phyloP scores from a whole-genome alignment of 129 eudicot genomes.

The Lactuca saligna region DNA sequence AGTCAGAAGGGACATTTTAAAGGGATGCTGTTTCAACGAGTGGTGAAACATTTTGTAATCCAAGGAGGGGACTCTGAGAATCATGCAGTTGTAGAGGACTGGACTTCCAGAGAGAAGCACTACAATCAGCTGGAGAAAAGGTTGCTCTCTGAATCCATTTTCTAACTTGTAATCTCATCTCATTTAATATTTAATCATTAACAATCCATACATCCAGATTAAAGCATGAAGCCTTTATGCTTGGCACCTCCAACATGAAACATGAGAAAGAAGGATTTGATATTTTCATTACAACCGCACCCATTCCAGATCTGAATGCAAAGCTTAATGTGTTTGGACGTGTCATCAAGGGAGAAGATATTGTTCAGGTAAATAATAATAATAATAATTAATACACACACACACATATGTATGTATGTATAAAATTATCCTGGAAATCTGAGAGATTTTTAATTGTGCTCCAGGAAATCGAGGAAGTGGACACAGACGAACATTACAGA shows the following conservation, averaged over 20 bases:
- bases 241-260: constrained; percentile 79
- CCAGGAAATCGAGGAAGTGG: too few species aligned
- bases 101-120: constrained; percentile 92
- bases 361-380: constrained; percentile 67
- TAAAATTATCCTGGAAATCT: neutral
- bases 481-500: too few species aligned
- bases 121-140: constrained; percentile 84
- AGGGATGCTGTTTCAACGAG: constrained; percentile 89
- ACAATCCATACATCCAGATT: constrained; percentile 37
- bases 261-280: constrained; percentile 62
- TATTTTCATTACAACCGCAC: constrained; percentile 88
- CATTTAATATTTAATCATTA: neutral
- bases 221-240: constrained; percentile 98
- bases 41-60: constrained; percentile 83
- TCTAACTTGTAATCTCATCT: neutral
- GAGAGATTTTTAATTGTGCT: neutral
- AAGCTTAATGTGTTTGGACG: constrained; percentile 89
- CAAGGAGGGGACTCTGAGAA: constrained; percentile 75
- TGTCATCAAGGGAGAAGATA: constrained; percentile 84
- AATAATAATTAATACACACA: too few species aligned
- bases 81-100: constrained; percentile 66
- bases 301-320: constrained; percentile 92
- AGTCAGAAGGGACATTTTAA: constrained; percentile 83
- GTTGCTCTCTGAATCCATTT: constrained; percentile 28
- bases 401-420: neutral